Evolutionary conservation across 208 protist species (phyloP).

Genomic region (Sergeia podlipaevii): DNA sequence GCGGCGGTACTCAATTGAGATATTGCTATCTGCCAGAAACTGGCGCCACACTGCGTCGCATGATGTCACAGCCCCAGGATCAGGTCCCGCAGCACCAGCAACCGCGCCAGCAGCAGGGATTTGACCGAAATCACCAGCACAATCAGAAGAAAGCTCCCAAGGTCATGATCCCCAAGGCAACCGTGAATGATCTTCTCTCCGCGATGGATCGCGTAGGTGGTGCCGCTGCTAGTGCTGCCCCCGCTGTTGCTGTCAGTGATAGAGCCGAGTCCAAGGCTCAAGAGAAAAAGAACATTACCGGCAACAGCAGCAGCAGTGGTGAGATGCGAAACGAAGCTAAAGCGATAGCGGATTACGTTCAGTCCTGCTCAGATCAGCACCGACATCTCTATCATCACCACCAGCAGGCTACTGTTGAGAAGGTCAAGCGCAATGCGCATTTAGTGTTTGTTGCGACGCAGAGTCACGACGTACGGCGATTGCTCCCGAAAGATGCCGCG

Average conservation of each 20-base stretch:
- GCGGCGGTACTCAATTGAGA: too few species aligned
- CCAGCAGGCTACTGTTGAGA: background rate
- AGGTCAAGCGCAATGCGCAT: background rate
- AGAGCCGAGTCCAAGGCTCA: slow-evolving; percentile 7
- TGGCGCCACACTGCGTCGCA: slow-evolving; percentile 16
- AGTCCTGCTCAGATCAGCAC: slow-evolving; percentile 2
- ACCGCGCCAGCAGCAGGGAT: too few species aligned
- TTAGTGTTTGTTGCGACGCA: slow-evolving; percentile 73
- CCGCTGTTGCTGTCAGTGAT: background rate
- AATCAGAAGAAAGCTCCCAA: slow-evolving; percentile 4
- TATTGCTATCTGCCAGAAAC: slow-evolving; percentile 26
- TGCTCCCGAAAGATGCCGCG: slow-evolving; percentile 31
- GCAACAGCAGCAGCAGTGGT: slow-evolving; percentile 1
- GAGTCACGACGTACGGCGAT: slow-evolving; percentile 67
- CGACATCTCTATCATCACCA: background rate
- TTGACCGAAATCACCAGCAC: too few species aligned
- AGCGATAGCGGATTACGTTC: slow-evolving; percentile 13
- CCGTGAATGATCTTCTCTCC: background rate
- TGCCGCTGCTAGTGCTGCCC: background rate
- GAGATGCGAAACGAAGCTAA: slow-evolving; percentile 12
- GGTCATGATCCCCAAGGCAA: background rate
- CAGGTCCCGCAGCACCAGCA: too few species aligned
- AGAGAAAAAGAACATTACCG: slow-evolving; percentile 13
- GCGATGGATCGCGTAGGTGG: too few species aligned
- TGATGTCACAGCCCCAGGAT: too few species aligned